A percentile compares a stretch with the other conserved stretches of the same genome.
phyloP scores from a whole-genome alignment of 2,329 filamentous ascomycete species.

The Epichloe hybrida region DNA sequence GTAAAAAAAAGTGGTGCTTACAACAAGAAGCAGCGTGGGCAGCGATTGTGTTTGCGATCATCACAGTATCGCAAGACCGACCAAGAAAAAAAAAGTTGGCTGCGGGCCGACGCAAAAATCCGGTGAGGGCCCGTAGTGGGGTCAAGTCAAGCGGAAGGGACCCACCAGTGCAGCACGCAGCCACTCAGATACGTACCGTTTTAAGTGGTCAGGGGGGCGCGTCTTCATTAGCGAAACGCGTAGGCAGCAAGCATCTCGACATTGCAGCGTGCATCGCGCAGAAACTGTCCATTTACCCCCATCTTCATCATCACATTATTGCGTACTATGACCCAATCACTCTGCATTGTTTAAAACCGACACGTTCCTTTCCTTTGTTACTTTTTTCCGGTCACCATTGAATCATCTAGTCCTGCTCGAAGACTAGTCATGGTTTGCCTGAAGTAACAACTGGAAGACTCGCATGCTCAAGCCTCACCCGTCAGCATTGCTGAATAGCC shows the following conservation, averaged over 20 bases:
- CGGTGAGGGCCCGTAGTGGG: conserved; percentile 16
- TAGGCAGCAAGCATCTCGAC: not conserved
- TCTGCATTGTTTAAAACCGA: too few species aligned
- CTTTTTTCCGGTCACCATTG: not conserved
- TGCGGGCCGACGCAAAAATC: conserved; percentile 22
- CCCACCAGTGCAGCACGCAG: not conserved
- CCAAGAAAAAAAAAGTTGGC: conserved; percentile 21
- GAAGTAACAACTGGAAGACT: not conserved
- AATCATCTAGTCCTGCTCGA: not conserved
- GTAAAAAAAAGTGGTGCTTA: not conserved
- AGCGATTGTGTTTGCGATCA: not conserved
- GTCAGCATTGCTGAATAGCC: not conserved
- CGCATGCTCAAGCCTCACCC: not conserved
- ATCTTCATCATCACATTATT: not conserved
- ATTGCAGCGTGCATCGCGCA: not conserved
- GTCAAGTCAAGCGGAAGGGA: conserved; percentile 2
- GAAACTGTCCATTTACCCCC: not conserved
- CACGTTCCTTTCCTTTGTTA: too few species aligned
- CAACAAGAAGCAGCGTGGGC: not conserved
- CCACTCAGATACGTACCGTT: conserved; percentile 9
- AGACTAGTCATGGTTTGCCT: not conserved
- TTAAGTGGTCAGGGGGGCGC: conserved; percentile 3
- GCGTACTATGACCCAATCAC: not conserved
- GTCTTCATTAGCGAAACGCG: conserved; percentile 4
- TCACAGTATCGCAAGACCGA: not conserved